Conservation (phyloP, 768 basidiomycete species). For the Tylopilus vinaceipallidus region DNA sequence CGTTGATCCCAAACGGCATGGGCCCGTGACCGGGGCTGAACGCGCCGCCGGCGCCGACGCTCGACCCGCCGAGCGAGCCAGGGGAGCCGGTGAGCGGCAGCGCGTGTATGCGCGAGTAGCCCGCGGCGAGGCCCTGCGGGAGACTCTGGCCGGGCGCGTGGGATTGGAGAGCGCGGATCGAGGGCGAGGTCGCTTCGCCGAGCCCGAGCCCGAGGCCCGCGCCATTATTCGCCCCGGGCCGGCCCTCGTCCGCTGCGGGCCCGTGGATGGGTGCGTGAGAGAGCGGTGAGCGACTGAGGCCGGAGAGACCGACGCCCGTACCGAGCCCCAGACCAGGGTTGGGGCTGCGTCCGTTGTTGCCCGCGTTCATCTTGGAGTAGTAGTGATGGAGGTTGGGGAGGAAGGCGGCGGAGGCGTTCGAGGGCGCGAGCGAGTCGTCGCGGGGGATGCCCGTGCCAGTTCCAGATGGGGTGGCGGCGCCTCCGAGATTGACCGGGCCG, state of each 20-base stretch:
- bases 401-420: constrained; percentile 83
- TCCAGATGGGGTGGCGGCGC: constrained; percentile 5
- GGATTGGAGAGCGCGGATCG: constrained; percentile 74
- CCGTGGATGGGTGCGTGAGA: constrained; percentile 28
- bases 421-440: constrained; percentile 51
- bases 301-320: constrained; percentile 22
- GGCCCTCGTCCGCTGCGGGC: constrained; percentile 28
- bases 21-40: constrained; percentile 33
- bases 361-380: constrained; percentile 52
- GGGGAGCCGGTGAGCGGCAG: constrained; percentile 44
- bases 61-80: constrained; percentile 27
- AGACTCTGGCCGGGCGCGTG: constrained; percentile 91
- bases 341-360: constrained; percentile 29
- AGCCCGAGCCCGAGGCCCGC: constrained; percentile 19
- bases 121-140: constrained; percentile 89
- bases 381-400: constrained; percentile 68
- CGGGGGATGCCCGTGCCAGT: constrained; percentile 28
- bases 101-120: constrained; percentile 87
- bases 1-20: constrained; percentile 31
- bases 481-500: constrained; percentile 21
- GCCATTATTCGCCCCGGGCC: constrained; percentile 10
- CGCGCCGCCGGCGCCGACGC: constrained; percentile 25
- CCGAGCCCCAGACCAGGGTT: constrained; percentile 21
- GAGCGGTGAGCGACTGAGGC: constrained; percentile 30
- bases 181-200: constrained; percentile 53